Percentiles rank a stretch among this genome's conserved stretches.
These are phyloP conservation scores for Cymbopogon flexuosus DNA, from an alignment of 202 grass and related monocot genomes.

Conservation along the genomic window DNA sequence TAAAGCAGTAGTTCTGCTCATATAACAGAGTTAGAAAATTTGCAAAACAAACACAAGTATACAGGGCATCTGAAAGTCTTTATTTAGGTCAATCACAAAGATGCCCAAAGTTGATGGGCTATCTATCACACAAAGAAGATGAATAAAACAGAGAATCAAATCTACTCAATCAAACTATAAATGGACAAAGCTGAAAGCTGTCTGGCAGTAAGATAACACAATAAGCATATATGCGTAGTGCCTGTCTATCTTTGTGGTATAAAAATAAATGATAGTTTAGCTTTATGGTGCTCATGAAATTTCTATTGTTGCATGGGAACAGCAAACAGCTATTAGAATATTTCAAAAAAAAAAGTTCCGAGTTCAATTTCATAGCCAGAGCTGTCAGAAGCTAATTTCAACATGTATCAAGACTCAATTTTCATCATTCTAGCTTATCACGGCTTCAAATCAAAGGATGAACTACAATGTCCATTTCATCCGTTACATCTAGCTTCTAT, in stretches of 20 bases:
- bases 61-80: not conserved
- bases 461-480: not conserved
- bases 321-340: not conserved
- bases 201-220: not conserved
- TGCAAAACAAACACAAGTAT: not conserved
- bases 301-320: not conserved
- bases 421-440: not conserved
- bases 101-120: not conserved
- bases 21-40: not conserved
- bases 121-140: not conserved
- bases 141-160: not conserved
- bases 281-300: not conserved
- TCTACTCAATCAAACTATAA: not conserved
- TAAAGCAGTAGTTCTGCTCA: not conserved
- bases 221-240: not conserved
- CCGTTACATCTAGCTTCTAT: not conserved
- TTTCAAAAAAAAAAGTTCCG: not conserved
- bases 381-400: not conserved
- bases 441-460: not conserved
- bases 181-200: not conserved
- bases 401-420: not conserved
- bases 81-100: not conserved
- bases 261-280: not conserved
- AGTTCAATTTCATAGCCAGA: not conserved
- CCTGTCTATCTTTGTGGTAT: not conserved